Evolutionary conservation across 441 rosid species (phyloP), one percentile per base, ranked within the genome.

Genomic region (Breynia disticha): DNA sequence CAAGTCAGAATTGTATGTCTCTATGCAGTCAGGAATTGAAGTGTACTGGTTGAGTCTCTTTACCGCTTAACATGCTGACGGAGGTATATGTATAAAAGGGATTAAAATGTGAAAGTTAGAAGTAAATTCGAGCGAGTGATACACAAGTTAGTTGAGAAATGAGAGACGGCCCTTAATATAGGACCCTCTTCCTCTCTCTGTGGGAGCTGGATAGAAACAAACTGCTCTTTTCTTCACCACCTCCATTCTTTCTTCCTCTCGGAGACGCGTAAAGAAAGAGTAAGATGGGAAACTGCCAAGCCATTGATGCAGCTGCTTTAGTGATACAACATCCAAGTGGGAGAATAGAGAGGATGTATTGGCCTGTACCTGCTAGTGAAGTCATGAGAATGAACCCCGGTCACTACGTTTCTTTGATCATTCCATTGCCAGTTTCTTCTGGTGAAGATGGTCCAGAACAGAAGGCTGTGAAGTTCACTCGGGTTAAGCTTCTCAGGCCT

Each of bases 231-330:
- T 9, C 67, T 62, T 64, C 63, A 16, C 43, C 50, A 16, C 59
- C 62, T 28, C 39, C 55, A 59, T 28, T 48, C 41, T 16, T 52
- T n/a, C 44, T 56, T 60, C 43, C 54, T 46, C 46, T 14, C 16
- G 35, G 16, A 2, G 7, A 12, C 20, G 21, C 37, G 18, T 12
- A 21, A 43, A 46, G 1, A 7, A 13, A 45, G 16, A 48, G 46
- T 47, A 49, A 66, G 24, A 91, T 88, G 98, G 98, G 98, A 17
- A 91, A 91, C 41, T 91, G 96, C 61, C 98, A 91, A 51, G 89
- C 98, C 37, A 74, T 91, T 16, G 97, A 88, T 57, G 98, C 98
- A 1, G 98, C 98, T 0, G 98, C 86, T 14, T 67, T 91, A 47
- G 98, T 84, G 16, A 72, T 91, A 63, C 97, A 88, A 70, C 97